Base-by-base conservation (phyloP, 306 rosid species). In the Acacia acuminata region DNA sequence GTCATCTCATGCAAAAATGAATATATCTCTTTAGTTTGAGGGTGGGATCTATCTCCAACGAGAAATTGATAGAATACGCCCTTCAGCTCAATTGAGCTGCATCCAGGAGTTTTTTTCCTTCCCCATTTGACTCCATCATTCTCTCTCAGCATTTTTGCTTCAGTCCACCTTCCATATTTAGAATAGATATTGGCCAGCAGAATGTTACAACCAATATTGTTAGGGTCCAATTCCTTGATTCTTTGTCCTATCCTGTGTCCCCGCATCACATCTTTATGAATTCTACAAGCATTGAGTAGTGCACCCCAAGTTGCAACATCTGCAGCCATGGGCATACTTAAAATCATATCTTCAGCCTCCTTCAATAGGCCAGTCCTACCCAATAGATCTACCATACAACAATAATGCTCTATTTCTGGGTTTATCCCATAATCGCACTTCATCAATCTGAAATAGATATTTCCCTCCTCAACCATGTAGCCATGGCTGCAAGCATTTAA, bases 401-500 rank as follows among this genome's bases (percentile, higher is more conserved):
- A 90, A 74, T 85, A 90, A 72, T 90, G 91, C 79, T 90, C 91
- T 48, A 88, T 81, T 61, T 56, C 55, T 4, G 91, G 91, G 76
- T 81, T 64, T 24, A 88, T 47, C 13, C 82, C 87, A 78, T 88
- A 87, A 67, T 87, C 90, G 10, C 50, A 51, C 78, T 79, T 82
- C 90, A 90, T 90, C 61, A 79, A 81, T 10, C 73, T 38, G 63
- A 90, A 90, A 79, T 79, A 87, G 32, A 19, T 38, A 38, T 84
- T 84, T 51, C 94, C 97, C 82, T 90, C 85, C 20, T 87, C 81
- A 5, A 90, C 89, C 85, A 87, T 88, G 77, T 89, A 83, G 11
- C 97, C 94, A 85, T 91, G 96, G 72, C 94, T 87, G 80, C 94
- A 93, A 81, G 92, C 94, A 83, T 84, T 93, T 76, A 93, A 81